A percentile compares a stretch with the other conserved stretches of the same genome.
Evolutionary conservation across 768 basidiomycete genomes (phyloP).

Genomic region (Boletus subcaerulescens): DNA sequence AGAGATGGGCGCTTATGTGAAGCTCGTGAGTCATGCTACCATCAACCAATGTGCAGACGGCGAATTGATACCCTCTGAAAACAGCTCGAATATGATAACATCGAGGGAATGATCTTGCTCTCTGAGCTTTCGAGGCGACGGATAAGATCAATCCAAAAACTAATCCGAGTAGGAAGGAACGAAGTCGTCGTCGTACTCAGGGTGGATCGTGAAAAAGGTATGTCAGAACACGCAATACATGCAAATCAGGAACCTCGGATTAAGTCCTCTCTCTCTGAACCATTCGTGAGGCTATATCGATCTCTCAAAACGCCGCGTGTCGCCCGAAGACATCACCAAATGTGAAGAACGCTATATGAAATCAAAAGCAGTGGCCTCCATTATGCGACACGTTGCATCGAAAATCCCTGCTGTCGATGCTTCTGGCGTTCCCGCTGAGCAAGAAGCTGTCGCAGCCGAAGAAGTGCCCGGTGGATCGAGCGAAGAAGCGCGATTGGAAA

Average conservation of each 20-base stretch:
- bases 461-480: slow-evolving; percentile 37
- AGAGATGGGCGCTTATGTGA: slow-evolving; percentile 99
- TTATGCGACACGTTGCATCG: slow-evolving; percentile 87
- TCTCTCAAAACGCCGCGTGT: slow-evolving; percentile 96
- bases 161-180: slow-evolving; percentile 95
- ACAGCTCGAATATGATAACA: slow-evolving; percentile 98
- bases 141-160: slow-evolving; percentile 95
- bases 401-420: slow-evolving; percentile 55
- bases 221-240: slow-evolving; percentile 12
- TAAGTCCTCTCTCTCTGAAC: background rate
- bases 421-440: slow-evolving; percentile 25
- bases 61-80: background rate
- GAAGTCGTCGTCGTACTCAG: slow-evolving; percentile 97
- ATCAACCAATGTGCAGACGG: background rate
- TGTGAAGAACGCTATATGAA: slow-evolving; percentile 99
- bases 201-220: slow-evolving; percentile 99
- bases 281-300: slow-evolving; percentile 84
- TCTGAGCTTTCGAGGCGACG: slow-evolving; percentile 95
- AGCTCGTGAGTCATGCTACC: slow-evolving; percentile 64
- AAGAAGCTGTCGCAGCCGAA: slow-evolving; percentile 25
- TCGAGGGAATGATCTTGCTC: slow-evolving; percentile 99
- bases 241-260: background rate
- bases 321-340: slow-evolving; percentile 97
- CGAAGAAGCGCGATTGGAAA: slow-evolving; percentile 80
- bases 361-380: slow-evolving; percentile 92